phyloP scores from a whole-genome alignment of 2,329 filamentous ascomycete species.

The Neophaeococcomyces mojaviensis region DNA sequence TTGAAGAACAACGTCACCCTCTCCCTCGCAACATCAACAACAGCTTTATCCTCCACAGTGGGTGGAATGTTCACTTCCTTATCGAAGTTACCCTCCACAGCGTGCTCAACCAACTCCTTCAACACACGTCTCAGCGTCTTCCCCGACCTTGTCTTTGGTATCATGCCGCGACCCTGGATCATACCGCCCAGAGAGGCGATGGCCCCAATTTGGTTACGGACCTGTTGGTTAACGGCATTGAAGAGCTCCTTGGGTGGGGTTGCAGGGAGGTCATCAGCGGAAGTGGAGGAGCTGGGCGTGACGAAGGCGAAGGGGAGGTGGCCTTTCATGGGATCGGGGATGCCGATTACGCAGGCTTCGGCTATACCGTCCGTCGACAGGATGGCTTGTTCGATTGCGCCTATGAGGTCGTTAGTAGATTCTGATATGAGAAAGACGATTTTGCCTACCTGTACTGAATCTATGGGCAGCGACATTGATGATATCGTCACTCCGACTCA shows the following conservation, averaged over 20 bases:
- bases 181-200: slow-evolving; percentile 82
- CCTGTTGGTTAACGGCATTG: slow-evolving; percentile 41
- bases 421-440: not conserved
- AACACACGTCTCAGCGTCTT: slow-evolving; percentile 81
- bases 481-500: slow-evolving; percentile 69
- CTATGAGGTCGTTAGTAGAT: slow-evolving; percentile 35
- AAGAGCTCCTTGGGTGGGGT: slow-evolving; percentile 38
- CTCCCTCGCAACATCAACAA: slow-evolving; percentile 64
- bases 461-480: slow-evolving; percentile 94
- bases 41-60: slow-evolving; percentile 73
- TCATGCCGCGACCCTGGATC: slow-evolving; percentile 73
- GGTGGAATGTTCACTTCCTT: slow-evolving; percentile 67
- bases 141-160: slow-evolving; percentile 84
- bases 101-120: slow-evolving; percentile 77
- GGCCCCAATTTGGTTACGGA: slow-evolving; percentile 74
- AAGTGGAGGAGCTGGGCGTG: slow-evolving; percentile 46
- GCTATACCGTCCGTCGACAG: slow-evolving; percentile 70
- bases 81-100: slow-evolving; percentile 63
- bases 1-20: slow-evolving; percentile 70
- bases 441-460: slow-evolving; percentile 66
- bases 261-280: slow-evolving; percentile 25
- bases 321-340: slow-evolving; percentile 80
- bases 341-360: slow-evolving; percentile 78
- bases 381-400: slow-evolving; percentile 84
- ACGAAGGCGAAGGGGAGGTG: slow-evolving; percentile 89